phyloP scores from a whole-genome alignment of 805 yeast genomes.

The Kazachstania kunashirensis region DNA sequence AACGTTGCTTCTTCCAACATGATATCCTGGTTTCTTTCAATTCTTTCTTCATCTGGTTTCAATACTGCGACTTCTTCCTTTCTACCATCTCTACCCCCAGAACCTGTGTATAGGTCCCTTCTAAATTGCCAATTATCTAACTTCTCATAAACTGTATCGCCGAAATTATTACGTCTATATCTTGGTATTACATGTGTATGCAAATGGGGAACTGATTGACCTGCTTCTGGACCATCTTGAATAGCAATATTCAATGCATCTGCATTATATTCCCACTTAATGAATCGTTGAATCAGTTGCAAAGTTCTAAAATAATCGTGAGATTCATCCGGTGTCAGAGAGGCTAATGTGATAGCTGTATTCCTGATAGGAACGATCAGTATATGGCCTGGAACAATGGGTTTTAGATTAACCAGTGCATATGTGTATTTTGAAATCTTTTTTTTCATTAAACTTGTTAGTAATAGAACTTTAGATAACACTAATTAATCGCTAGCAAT shows the following conservation, averaged over 20 bases:
- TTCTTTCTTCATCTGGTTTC: slow-evolving; percentile 44
- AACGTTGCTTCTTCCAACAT: slow-evolving; percentile 66
- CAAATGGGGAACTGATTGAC: slow-evolving; percentile 91
- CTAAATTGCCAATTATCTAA: slow-evolving; percentile 51
- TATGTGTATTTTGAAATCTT: slow-evolving; percentile 53
- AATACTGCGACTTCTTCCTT: slow-evolving; percentile 18
- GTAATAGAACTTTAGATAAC: no score
- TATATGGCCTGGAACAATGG: slow-evolving; percentile 90
- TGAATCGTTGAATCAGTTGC: slow-evolving; percentile 59
- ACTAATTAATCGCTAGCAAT: no score
- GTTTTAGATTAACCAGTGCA: slow-evolving; percentile 86
- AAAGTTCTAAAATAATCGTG: slow-evolving; percentile 70
- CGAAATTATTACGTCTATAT: slow-evolving; percentile 43
- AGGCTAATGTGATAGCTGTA: slow-evolving; percentile 51
- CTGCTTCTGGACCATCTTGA: slow-evolving; percentile 94
- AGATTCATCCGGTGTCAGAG: slow-evolving; percentile 61
- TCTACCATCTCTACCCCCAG: slow-evolving; percentile 16
- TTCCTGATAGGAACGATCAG: slow-evolving; percentile 74
- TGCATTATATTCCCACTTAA: slow-evolving; percentile 59
- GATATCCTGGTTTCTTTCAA: slow-evolving; percentile 45
- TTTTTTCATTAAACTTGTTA: no score
- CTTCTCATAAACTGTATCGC: slow-evolving; percentile 64
- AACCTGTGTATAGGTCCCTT: slow-evolving; percentile 21
- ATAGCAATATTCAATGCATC: slow-evolving; percentile 83
- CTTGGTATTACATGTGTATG: slow-evolving; percentile 94